Conservation (phyloP, 2,329 filamentous ascomycete genomes). For the Epichloe amarillans region DNA sequence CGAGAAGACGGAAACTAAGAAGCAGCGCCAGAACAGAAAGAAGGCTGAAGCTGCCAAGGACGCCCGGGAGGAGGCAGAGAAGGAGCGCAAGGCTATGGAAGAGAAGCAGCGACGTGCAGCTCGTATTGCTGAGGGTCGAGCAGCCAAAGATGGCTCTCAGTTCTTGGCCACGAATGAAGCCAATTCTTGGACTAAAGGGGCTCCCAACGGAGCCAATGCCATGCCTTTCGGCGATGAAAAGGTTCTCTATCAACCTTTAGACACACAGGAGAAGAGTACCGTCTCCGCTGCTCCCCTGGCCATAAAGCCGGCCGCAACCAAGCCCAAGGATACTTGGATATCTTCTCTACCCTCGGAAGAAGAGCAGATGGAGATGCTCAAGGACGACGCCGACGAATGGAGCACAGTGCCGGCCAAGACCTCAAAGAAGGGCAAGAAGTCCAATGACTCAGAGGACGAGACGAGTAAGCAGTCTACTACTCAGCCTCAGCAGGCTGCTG, state of each 20-base stretch:
- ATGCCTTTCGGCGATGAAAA: slow-evolving; percentile 18
- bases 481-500: slow-evolving; percentile 18
- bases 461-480: slow-evolving; percentile 15
- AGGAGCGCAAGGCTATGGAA: slow-evolving; percentile 58
- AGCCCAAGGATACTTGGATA: slow-evolving; percentile 30
- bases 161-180: slow-evolving; percentile 34
- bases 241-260: slow-evolving; percentile 35
- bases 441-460: slow-evolving; percentile 23
- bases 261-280: slow-evolving; percentile 37
- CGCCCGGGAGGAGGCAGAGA: slow-evolving; percentile 63
- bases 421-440: slow-evolving; percentile 30
- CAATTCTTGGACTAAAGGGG: slow-evolving; percentile 30
- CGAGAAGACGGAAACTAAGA: slow-evolving; percentile 72
- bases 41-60: slow-evolving; percentile 74
- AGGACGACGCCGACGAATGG: slow-evolving; percentile 41
- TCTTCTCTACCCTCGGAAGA: slow-evolving; percentile 45
- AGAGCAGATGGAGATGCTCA: slow-evolving; percentile 46
- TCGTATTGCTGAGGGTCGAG: slow-evolving; percentile 67
- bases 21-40: slow-evolving; percentile 83
- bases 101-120: slow-evolving; percentile 77
- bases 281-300: slow-evolving; percentile 12
- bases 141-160: slow-evolving; percentile 65
- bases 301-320: slow-evolving; percentile 20
- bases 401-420: slow-evolving; percentile 41
- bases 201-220: slow-evolving; percentile 19